Conservation (phyloP, 2,329 filamentous ascomycete genomes). For the Rhinocladiella similis region DNA sequence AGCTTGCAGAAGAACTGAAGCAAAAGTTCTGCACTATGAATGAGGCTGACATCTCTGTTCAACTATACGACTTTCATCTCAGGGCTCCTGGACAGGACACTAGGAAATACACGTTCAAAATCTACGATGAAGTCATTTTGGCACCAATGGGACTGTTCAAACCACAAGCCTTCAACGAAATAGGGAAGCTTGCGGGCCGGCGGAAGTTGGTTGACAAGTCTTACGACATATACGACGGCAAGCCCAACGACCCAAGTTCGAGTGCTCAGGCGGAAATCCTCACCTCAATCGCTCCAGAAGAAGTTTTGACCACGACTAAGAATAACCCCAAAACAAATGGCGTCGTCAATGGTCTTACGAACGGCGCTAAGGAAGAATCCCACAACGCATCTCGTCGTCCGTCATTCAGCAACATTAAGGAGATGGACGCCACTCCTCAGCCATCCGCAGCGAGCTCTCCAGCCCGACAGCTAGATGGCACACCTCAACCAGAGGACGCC, state of each 20-base stretch:
- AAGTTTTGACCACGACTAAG: conserved; percentile 28
- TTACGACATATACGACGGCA: conserved; percentile 89
- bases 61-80: conserved; percentile 86
- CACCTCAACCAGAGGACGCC: conserved; percentile 38
- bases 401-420: conserved; percentile 62
- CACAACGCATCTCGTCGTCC: conserved; percentile 67
- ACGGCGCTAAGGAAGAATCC: conserved; percentile 55
- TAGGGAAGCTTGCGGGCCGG: conserved; percentile 73
- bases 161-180: conserved; percentile 74
- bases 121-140: conserved; percentile 94
- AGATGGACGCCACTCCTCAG: conserved; percentile 70
- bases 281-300: conserved; percentile 49
- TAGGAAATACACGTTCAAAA: conserved; percentile 91
- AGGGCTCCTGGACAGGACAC: conserved; percentile 86
- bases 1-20: conserved; percentile 94
- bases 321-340: conserved; percentile 38
- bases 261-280: conserved; percentile 73
- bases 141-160: conserved; percentile 94
- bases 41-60: conserved; percentile 84
- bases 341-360: conserved; percentile 34
- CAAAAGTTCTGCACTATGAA: conserved; percentile 89
- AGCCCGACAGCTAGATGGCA: conserved; percentile 64
- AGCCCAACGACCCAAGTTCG: conserved; percentile 87
- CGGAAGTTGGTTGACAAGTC: conserved; percentile 82
- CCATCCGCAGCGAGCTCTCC: conserved; percentile 88